Evolutionary conservation across 1,139 yeast genomes (phyloP).

Genomic region (Suhomyces guaymorum): DNA sequence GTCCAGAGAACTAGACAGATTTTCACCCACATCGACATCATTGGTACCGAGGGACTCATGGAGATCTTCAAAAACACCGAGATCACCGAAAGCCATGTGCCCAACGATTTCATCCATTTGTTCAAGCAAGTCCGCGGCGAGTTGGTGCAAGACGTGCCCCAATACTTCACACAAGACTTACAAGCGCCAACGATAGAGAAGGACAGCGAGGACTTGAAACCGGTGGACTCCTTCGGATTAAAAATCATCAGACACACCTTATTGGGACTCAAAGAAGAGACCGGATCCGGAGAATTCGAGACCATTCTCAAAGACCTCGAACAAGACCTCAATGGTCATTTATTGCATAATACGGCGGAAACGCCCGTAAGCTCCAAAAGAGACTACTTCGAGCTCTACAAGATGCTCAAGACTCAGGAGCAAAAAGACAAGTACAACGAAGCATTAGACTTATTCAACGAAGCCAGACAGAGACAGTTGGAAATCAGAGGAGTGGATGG

Average conservation of each 20-base stretch:
- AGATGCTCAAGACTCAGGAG: conserved; percentile 48
- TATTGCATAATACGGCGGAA: conserved; percentile 27
- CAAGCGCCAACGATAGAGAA: conserved; percentile 45
- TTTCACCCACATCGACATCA: conserved; percentile 65
- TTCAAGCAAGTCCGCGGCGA: conserved; percentile 29
- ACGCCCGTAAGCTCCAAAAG: conserved; percentile 26
- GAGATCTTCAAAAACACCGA: conserved; percentile 29
- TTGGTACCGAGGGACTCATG: conserved; percentile 65
- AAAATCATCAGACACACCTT: conserved; percentile 79
- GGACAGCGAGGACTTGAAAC: conserved; percentile 55
- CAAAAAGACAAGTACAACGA: conserved; percentile 61
- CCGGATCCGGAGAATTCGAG: conserved; percentile 27
- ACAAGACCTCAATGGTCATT: conserved; percentile 17
- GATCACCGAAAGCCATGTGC: conserved; percentile 34
- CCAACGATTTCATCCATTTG: conserved; percentile 34
- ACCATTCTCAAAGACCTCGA: conserved; percentile 40
- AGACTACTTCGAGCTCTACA: conserved; percentile 68
- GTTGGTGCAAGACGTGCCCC: conserved; percentile 21
- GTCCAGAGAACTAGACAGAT: conserved; percentile 33
- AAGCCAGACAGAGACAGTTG: conserved; percentile 69
- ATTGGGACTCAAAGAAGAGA: conserved; percentile 54
- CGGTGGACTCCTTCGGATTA: conserved; percentile 81
- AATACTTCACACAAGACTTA: conserved; percentile 29
- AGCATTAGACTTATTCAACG: conserved; percentile 67
- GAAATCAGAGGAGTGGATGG: conserved; percentile 83